A percentile compares a stretch with the other conserved stretches of the same genome.
Evolutionary conservation across 129 eudicot genomes (phyloP).

Genomic region (Pulicaria dysenterica): DNA sequence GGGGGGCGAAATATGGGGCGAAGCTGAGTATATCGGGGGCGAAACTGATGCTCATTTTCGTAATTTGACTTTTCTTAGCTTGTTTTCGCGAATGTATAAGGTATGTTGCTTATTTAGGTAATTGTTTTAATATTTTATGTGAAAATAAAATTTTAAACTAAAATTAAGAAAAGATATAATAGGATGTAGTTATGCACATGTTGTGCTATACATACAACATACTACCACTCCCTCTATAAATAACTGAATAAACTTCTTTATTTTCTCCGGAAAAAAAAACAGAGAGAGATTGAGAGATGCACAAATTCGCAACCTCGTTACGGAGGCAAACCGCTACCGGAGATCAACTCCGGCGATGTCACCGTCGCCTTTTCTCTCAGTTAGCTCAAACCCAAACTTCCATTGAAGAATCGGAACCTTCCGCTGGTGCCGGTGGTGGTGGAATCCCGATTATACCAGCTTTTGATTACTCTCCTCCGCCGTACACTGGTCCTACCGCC

Average conservation of each 20-base stretch:
- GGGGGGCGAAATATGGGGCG: too few species aligned
- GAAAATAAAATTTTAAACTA: too few species aligned
- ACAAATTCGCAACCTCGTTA: slow-evolving; percentile 27
- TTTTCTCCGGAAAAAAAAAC: background rate
- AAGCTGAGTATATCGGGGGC: too few species aligned
- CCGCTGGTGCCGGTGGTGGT: background rate
- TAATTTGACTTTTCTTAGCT: too few species aligned
- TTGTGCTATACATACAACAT: background rate
- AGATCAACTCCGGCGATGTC: slow-evolving; percentile 12
- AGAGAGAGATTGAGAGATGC: slow-evolving; percentile 25
- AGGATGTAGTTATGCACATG: too few species aligned
- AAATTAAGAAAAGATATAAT: too few species aligned
- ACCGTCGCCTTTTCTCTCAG: slow-evolving; percentile 30
- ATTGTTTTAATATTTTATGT: too few species aligned
- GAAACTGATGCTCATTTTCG: too few species aligned
- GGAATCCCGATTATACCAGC: slow-evolving; percentile 60
- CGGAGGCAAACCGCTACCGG: slow-evolving; percentile 15
- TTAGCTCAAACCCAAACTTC: slow-evolving; percentile 34
- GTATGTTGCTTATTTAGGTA: too few species aligned
- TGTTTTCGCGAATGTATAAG: too few species aligned
- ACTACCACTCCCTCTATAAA: background rate
- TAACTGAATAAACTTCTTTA: background rate
- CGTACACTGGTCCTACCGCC: slow-evolving; percentile 72
- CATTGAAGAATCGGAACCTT: background rate
- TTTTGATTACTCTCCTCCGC: slow-evolving; percentile 79